Conservation (phyloP, 352 stramenopile species). For the Hyaloperonospora brassicae region DNA sequence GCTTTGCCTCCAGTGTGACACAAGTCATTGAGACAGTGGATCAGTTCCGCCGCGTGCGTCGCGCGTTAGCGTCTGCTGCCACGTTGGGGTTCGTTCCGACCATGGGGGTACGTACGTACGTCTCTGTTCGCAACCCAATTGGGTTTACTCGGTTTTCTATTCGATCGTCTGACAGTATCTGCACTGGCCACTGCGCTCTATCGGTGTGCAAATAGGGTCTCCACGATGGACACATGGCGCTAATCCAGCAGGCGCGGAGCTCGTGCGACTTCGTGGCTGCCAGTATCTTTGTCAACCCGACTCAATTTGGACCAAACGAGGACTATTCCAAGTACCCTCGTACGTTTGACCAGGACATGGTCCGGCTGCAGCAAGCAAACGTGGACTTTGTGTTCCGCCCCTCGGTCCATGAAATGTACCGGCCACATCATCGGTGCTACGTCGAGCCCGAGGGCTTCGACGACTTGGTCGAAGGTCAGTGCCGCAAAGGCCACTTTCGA, state of each 20-base stretch:
- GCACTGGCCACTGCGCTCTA: no score
- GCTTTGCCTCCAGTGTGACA: slow-evolving; percentile 18
- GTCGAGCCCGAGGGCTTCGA: slow-evolving; percentile 93
- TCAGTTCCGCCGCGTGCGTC: slow-evolving; percentile 41
- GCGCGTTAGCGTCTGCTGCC: slow-evolving; percentile 35
- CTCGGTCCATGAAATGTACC: slow-evolving; percentile 83
- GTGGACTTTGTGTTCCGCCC: slow-evolving; percentile 90
- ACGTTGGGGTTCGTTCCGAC: slow-evolving; percentile 97
- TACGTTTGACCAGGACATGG: slow-evolving; percentile 91
- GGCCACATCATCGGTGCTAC: slow-evolving; percentile 74
- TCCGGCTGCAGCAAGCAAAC: slow-evolving; percentile 71
- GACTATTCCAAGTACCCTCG: slow-evolving; percentile 98
- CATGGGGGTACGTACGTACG: slow-evolving; percentile 86
- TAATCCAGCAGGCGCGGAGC: slow-evolving; percentile 80
- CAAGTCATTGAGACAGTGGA: slow-evolving; percentile 52
- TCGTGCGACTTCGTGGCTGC: slow-evolving; percentile 92
- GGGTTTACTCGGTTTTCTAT: neutral
- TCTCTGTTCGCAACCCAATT: neutral
- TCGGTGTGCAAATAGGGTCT: slow-evolving; percentile 57
- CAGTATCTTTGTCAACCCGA: slow-evolving; percentile 99
- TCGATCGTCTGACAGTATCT: no score
- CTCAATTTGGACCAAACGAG: slow-evolving; percentile 96
- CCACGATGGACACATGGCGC: slow-evolving; percentile 92
- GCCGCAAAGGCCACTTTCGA: slow-evolving; percentile 94
- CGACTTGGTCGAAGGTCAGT: slow-evolving; percentile 86